Evolutionary conservation across 2,329 filamentous ascomycete species (phyloP), one percentile per base, ranked within the genome.

Genomic region (Thelonectria discophora): DNA sequence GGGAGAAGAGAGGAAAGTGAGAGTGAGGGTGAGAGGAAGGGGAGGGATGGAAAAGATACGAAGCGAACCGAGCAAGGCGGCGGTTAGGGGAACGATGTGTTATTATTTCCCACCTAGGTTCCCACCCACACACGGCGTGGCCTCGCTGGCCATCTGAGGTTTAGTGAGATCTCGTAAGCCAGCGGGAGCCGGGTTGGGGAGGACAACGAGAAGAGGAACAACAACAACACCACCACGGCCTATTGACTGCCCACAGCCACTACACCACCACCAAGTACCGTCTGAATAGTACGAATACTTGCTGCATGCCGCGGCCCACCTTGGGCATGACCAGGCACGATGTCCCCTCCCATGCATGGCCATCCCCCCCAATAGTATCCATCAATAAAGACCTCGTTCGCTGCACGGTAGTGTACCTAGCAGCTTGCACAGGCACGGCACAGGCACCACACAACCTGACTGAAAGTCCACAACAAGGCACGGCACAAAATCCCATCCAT

Each of bases 111-210:
- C 54, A n/a, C n/a, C n/a, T n/a, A 56, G 48, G 54, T 51, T 63
- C 51, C 63, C 63, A 58, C 60, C 60, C 61, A 65, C 60, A 65
- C 58, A 60, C 59, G 58, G 54, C 58, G 52, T 58, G 52, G 43
- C 57, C 55, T 63, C 50, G 45, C 43, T 48, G 54, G 43, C 63
- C 64, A 60, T 60, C 58, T 67, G 63, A 66, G 63, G 65, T 65
- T 54, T 63, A 66, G 65, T 63, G 62, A 66, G 64, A 66, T 67
- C 65, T 66, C 62, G 65, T 67, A 62, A 65, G 65, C 65, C 63
- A 57, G 51, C 32, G 12, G 32, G 6, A 34, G 32, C 32, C 7
- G 24, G 7, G 24, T 24, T 24, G 24, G 24, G 24, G n/a, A n/a
- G n/a, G n/a, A n/a, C n/a, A n/a, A n/a, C n/a, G n/a, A n/a, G n/a